phyloP scores from a whole-genome alignment of 768 basidiomycete species.

The Rhizopogon sp. region DNA sequence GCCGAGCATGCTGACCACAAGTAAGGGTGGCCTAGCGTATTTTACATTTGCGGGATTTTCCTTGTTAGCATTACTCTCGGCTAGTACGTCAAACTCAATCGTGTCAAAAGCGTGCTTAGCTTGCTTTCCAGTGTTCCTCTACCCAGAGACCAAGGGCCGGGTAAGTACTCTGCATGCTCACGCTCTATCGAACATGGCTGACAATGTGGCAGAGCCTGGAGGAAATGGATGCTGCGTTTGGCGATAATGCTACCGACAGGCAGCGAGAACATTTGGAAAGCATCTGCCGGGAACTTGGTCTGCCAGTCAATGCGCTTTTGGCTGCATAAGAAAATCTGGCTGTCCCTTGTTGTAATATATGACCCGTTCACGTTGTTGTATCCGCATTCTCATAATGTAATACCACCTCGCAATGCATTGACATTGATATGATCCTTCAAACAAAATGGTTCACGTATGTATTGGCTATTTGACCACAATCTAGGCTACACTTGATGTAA shows the following conservation, averaged over 20 bases:
- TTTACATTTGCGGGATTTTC: slow-evolving; percentile 24
- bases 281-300: slow-evolving; percentile 23
- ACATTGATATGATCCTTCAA: no score
- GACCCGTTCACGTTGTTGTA: no score
- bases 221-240: slow-evolving; percentile 29
- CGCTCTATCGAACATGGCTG: neutral
- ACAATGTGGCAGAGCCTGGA: slow-evolving; percentile 16
- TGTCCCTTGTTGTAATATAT: no score
- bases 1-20: slow-evolving; percentile 18
- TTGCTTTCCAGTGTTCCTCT: slow-evolving; percentile 16
- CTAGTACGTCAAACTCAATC: slow-evolving; percentile 13
- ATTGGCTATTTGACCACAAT: no score
- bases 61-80: slow-evolving; percentile 23
- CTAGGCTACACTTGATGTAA: no score
- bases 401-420: no score
- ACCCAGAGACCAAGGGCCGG: slow-evolving; percentile 28
- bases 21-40: slow-evolving; percentile 20
- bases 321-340: neutral
- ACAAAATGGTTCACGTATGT: no score
- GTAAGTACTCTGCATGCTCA: slow-evolving; percentile 12
- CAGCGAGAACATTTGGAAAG: slow-evolving; percentile 21
- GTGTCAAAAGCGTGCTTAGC: neutral
- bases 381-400: no score
- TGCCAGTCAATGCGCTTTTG: slow-evolving; percentile 20
- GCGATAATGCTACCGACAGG: slow-evolving; percentile 21